Base-by-base conservation (phyloP, 2,329 filamentous ascomycete genomes). In the Microdochium paspali region DNA sequence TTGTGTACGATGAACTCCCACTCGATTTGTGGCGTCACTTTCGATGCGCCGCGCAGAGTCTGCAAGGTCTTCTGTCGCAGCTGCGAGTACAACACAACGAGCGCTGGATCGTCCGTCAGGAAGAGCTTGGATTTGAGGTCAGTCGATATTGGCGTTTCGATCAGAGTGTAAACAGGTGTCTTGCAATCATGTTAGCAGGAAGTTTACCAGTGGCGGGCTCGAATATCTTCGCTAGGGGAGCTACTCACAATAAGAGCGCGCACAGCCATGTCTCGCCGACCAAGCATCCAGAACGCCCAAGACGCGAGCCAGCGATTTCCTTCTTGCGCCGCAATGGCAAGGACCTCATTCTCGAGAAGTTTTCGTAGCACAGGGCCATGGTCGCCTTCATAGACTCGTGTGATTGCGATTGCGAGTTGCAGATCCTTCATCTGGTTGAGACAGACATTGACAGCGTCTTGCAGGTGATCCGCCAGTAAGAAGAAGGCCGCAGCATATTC, bases 401-500 rank as follows among this genome's bases (percentile, higher is more conserved):
- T 80, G 18, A 98, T 84, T 7, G 90, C 85, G 50, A 98, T 84
- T 2, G 91, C 93, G 26, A 98, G 79, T 61, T 96, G 90, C 21
- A 93, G 68, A 61, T 98, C 94, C 49, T 87, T 83, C 31, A 97
- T 74, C 60, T 96, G 90, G 51, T 87, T 90, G 13, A 90, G 72
- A 53, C 94, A 88, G 18, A 98, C 83, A 53, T 85, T 86, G 46
- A 93, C 84, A 1, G 93, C 91, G 62, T 95, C 90, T 47, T 84
- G 80, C 1, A 95, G 72, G 58, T 85, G 84, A 54, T 90, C 90
- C 2, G 87, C 94, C 1, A 98, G 74, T 5, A 98, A 73, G 70
- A 98, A 98, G 68, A 97, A 98, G 0, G 93, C 87, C 1, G 91
- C 93, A 3, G 93, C 90, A 60, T 98, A 98, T 66, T 88, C 89